Evolutionary conservation across 805 yeast genomes (phyloP).

Genomic region (Debaryomyces maramus): DNA sequence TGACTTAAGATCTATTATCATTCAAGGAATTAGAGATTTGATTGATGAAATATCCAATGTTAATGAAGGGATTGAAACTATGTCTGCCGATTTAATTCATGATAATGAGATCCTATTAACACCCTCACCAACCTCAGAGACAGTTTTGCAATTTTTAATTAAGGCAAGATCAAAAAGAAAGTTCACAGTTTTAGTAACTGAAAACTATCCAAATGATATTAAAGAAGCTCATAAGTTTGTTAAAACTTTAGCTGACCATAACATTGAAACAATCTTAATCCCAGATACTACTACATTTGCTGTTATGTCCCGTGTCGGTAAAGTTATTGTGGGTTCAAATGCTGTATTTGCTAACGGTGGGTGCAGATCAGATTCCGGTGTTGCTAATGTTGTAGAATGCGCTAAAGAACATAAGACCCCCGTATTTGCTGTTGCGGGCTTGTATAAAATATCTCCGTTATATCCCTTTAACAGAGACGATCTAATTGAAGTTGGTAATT

Average conservation of each 20-base stretch:
- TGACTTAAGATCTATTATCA: constrained; percentile 80
- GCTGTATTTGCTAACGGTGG: constrained; percentile 97
- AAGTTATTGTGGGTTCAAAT: constrained; percentile 89
- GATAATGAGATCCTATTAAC: constrained; percentile 83
- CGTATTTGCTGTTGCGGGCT: constrained; percentile 91
- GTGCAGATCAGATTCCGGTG: constrained; percentile 85
- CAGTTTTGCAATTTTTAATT: constrained; percentile 81
- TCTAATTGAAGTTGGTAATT: constrained; percentile 86
- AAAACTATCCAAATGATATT: constrained; percentile 88
- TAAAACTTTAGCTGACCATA: constrained; percentile 73
- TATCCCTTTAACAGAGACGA: constrained; percentile 88
- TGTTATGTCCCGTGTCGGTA: constrained; percentile 95
- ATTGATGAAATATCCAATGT: constrained; percentile 88
- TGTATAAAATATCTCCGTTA: constrained; percentile 87
- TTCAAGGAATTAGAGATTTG: constrained; percentile 89
- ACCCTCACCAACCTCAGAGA: constrained; percentile 92
- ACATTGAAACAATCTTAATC: constrained; percentile 84
- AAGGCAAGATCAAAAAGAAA: constrained; percentile 87
- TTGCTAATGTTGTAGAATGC: constrained; percentile 89
- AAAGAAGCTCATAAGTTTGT: constrained; percentile 76
- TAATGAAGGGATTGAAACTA: constrained; percentile 86
- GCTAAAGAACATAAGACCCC: constrained; percentile 97
- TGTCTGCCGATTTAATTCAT: constrained; percentile 91
- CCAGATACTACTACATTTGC: constrained; percentile 95
- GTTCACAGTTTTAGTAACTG: constrained; percentile 90